Evolutionary conservation across 176 grass and related monocot species (phyloP).

Genomic region (Eragrostis curvula): DNA sequence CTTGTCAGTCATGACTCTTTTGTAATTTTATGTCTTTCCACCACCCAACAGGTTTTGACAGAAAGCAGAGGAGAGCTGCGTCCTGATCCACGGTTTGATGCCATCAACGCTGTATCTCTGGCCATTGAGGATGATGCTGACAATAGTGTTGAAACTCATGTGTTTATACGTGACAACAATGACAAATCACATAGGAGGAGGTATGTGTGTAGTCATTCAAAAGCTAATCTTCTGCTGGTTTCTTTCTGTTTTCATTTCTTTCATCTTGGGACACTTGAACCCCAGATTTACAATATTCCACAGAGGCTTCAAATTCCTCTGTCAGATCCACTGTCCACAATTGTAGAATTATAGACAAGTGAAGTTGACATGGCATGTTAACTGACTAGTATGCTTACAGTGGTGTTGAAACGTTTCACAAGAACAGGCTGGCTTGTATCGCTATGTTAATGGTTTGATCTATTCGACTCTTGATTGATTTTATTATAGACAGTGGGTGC

Average conservation of each 20-base stretch:
- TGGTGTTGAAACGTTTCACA: slow-evolving; percentile 4
- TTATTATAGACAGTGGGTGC: not conserved
- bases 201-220: slow-evolving; percentile 35
- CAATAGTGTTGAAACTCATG: slow-evolving; percentile 52
- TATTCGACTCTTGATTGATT: slow-evolving; percentile 4
- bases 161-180: slow-evolving; percentile 61
- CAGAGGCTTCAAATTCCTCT: not conserved
- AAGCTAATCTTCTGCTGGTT: slow-evolving; percentile 19
- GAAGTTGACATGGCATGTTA: not conserved
- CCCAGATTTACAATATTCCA: not conserved
- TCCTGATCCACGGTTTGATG: slow-evolving; percentile 87
- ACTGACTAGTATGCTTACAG: slow-evolving; percentile 5
- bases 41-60: slow-evolving; percentile 66
- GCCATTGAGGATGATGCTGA: slow-evolving; percentile 68
- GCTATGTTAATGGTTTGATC: slow-evolving; percentile 22
- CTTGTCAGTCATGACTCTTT: not conserved
- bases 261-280: not conserved
- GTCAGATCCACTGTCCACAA: not conserved
- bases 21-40: slow-evolving; percentile 26
- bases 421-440: slow-evolving; percentile 28
- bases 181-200: slow-evolving; percentile 54
- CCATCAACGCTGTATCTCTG: slow-evolving; percentile 80
- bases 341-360: not conserved
- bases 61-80: slow-evolving; percentile 79
- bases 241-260: not conserved